phyloP scores from a whole-genome alignment of 345 rosid species.

The Jatropha curcas region DNA sequence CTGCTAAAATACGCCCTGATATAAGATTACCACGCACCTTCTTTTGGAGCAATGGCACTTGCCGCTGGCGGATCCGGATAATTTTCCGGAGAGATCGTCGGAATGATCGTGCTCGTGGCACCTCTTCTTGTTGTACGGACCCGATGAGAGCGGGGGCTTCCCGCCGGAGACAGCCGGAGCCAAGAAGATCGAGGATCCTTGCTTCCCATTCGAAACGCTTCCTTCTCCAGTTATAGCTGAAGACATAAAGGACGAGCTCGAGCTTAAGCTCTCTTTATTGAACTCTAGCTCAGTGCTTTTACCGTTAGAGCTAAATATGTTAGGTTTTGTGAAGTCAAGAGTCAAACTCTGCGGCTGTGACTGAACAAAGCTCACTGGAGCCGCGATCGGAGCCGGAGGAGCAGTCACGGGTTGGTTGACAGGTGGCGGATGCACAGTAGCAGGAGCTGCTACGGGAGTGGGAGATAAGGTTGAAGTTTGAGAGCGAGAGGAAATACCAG shows the following conservation, averaged over 20 bases:
- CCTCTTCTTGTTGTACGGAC: slow-evolving; percentile 55
- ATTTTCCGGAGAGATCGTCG: slow-evolving; percentile 49
- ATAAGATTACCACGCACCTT: slow-evolving; percentile 48
- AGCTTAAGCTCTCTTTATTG: slow-evolving; percentile 67
- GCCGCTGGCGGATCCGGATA: slow-evolving; percentile 62
- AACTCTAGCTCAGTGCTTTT: slow-evolving; percentile 58
- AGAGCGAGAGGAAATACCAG: slow-evolving; percentile 18
- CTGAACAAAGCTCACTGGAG: slow-evolving; percentile 46
- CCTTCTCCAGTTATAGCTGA: slow-evolving; percentile 92
- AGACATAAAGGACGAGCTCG: slow-evolving; percentile 87
- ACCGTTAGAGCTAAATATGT: slow-evolving; percentile 41
- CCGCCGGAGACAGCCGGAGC: slow-evolving; percentile 58
- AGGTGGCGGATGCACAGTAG: slow-evolving; percentile 5
- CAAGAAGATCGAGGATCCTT: slow-evolving; percentile 63
- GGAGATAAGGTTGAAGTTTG: not conserved
- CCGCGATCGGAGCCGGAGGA: slow-evolving; percentile 20
- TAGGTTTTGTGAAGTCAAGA: slow-evolving; percentile 76
- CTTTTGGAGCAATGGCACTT: slow-evolving; percentile 91
- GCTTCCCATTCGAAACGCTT: slow-evolving; percentile 85
- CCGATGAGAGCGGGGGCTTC: slow-evolving; percentile 68
- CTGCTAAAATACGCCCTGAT: slow-evolving; percentile 17
- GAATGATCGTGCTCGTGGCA: slow-evolving; percentile 71
- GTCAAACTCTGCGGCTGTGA: slow-evolving; percentile 64
- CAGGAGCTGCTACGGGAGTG: slow-evolving; percentile 2
- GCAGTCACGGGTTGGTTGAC: not conserved